phyloP scores from a whole-genome alignment of 257 asterid species.

The Solanum corneliomulleri region DNA sequence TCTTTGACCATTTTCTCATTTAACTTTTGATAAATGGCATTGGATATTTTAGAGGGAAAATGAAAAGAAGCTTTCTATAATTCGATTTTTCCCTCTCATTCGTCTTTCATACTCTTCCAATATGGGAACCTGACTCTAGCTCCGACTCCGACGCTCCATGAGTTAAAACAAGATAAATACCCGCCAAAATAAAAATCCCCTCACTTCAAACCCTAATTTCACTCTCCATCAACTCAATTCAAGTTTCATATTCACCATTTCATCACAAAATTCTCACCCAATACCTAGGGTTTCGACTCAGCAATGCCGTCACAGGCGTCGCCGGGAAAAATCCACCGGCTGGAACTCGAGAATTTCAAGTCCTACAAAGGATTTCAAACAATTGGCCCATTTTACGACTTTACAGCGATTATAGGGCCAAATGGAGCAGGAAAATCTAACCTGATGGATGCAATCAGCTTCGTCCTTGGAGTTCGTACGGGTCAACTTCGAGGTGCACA shows the following conservation, averaged over 20 bases:
- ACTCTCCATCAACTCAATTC: background rate
- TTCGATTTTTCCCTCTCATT: background rate
- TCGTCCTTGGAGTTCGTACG: constrained; percentile 95
- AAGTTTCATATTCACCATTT: background rate
- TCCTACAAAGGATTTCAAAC: constrained; percentile 85
- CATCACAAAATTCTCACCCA: background rate
- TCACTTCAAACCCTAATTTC: background rate
- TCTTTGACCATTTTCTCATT: background rate
- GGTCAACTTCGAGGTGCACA: constrained; percentile 94
- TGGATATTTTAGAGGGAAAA: background rate
- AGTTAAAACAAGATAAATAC: background rate
- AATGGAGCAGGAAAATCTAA: constrained; percentile 98
- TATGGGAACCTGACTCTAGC: background rate
- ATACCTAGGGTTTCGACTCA: background rate
- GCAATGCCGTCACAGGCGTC: constrained; percentile 39
- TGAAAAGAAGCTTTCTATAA: background rate
- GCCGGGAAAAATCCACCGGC: constrained; percentile 72
- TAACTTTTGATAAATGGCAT: background rate
- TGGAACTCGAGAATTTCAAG: constrained; percentile 85
- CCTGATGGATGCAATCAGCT: constrained; percentile 97
- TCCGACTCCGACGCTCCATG: background rate
- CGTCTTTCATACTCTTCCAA: background rate
- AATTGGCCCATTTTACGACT: constrained; percentile 88
- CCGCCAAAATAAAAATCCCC: background rate
- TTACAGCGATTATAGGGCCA: constrained; percentile 93